Base-by-base conservation (phyloP, 1,284 basidiomycete species). In the Mycosarcoma mackinlayi region DNA sequence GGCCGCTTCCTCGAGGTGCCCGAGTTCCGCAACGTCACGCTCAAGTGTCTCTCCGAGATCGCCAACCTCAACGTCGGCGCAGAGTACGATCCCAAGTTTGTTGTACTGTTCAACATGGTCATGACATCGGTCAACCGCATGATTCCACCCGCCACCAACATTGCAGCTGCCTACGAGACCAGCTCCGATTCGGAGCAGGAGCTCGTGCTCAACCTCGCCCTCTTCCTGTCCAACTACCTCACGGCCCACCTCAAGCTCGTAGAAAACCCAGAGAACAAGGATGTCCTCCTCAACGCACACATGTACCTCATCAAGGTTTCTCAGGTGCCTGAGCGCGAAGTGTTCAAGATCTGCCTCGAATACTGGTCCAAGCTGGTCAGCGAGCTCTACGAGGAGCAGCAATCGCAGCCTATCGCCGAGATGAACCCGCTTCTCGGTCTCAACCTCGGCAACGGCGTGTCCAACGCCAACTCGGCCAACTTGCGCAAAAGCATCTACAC, bases 261-360 rank as follows among this genome's bases (percentile, higher is more conserved):
- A 42, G 96, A 99, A 84, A 93, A 91, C 11, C 91, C 94, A 64
- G 86, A 89, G 53, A 93, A 95, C 82, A 92, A 92, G 52, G 94
- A 97, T 78, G 91, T 98, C 1, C 87, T 99, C 21, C 88, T 80
- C 54, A 81, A 82, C 55, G 79, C 95, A 1, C 96, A 99, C 84
- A 86, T 98, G 30, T 99, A 98, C 85, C 92, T 99, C 87, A 93
- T 98, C 83, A 98, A 98, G 84, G 90, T 99, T 42, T 95, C 93
- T 0, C 94, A 95, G 76, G 96, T 99, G 25, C 95, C 98, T 77
- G 96, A 99, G 83, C 89, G 95, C 52, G 96, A 99, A 84, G 91
- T 99, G 67, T 98, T 98, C 89, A 99, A 98, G 85, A 97, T 98
- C 78, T 98, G 94, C 79, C 85, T 98, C 77, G 96, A 98, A 83